phyloP scores from a whole-genome alignment of 345 rosid genomes.

The Pistacia atlantica region DNA sequence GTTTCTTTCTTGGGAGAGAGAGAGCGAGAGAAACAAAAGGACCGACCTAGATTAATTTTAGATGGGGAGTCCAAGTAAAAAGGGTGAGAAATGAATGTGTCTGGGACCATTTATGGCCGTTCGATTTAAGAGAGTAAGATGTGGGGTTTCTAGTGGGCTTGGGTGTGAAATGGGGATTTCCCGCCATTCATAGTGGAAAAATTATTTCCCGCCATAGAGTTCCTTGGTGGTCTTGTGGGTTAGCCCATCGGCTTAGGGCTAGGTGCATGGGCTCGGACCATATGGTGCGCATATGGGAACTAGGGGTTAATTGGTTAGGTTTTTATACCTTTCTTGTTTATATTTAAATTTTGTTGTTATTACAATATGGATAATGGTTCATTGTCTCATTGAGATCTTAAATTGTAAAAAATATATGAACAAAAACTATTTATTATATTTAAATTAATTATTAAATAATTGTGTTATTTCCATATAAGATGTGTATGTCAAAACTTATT shows the following conservation, averaged over 20 bases:
- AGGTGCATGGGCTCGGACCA: neutral
- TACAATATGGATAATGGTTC: too few relatives aligned
- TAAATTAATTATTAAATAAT: too few relatives aligned
- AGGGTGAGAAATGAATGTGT: neutral
- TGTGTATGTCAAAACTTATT: too few relatives aligned
- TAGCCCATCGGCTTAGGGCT: slow-evolving; percentile 5
- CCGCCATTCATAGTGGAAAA: slow-evolving; percentile 31
- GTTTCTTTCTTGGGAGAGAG: slow-evolving; percentile 26
- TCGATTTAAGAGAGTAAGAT: slow-evolving; percentile 8
- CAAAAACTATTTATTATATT: too few relatives aligned
- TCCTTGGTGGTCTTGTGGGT: neutral
- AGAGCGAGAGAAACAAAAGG: neutral
- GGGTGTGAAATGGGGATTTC: slow-evolving; percentile 26
- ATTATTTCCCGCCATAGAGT: slow-evolving; percentile 32
- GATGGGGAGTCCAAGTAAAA: neutral
- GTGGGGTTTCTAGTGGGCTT: slow-evolving; percentile 7
- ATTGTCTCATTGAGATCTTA: too few relatives aligned
- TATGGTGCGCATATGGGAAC: neutral
- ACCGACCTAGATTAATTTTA: slow-evolving; percentile 12
- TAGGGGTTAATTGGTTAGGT: too few relatives aligned
- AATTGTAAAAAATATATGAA: too few relatives aligned
- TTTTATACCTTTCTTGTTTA: too few relatives aligned
- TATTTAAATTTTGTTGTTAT: too few relatives aligned
- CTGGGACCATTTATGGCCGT: slow-evolving; percentile 25
- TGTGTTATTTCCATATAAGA: too few relatives aligned